Evolutionary conservation across 2,329 filamentous ascomycete species (phyloP).

Genomic region (Emergomyces pasteurianus): DNA sequence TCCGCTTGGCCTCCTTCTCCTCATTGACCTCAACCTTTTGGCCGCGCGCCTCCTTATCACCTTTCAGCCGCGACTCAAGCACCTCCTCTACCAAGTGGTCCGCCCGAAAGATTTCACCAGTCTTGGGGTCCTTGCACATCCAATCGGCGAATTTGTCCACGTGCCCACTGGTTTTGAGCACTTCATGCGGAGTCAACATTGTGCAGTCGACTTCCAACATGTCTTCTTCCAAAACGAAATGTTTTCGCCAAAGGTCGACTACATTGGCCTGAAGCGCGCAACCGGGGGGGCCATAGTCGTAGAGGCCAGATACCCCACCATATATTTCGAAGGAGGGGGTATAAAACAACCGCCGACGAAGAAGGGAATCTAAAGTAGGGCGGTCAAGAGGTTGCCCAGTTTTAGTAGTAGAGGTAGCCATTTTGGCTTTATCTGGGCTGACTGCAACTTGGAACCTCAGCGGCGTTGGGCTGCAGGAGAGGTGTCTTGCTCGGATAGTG

Average conservation of each 20-base stretch:
- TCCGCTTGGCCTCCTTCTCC: constrained; percentile 76
- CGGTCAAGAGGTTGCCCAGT: constrained; percentile 86
- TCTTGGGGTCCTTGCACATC: constrained; percentile 99
- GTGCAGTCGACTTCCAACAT: constrained; percentile 95
- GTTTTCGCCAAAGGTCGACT: constrained; percentile 79
- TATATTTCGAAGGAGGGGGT: constrained; percentile 95
- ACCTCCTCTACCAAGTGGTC: constrained; percentile 96
- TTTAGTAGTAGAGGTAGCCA: constrained; percentile 60
- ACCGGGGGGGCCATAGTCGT: constrained; percentile 86
- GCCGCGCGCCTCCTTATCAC: constrained; percentile 84
- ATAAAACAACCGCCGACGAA: constrained; percentile 84
- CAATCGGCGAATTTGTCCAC: constrained; percentile 97
- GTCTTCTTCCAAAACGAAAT: constrained; percentile 85
- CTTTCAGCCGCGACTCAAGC: constrained; percentile 74
- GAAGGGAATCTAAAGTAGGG: constrained; percentile 65
- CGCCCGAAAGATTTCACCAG: constrained; percentile 87
- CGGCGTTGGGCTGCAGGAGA: constrained; percentile 29
- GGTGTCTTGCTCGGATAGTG: constrained; percentile 25
- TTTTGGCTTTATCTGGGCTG: constrained; percentile 28
- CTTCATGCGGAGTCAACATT: constrained; percentile 82
- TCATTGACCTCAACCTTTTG: constrained; percentile 55
- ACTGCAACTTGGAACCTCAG: constrained; percentile 17
- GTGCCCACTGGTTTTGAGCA: constrained; percentile 91
- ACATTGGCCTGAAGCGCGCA: constrained; percentile 80
- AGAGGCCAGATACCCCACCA: constrained; percentile 75